Evolutionary conservation across 257 asterid species (phyloP), one percentile per base, ranked within the genome.

Genomic region (Parsonsia alboflavescens): DNA sequence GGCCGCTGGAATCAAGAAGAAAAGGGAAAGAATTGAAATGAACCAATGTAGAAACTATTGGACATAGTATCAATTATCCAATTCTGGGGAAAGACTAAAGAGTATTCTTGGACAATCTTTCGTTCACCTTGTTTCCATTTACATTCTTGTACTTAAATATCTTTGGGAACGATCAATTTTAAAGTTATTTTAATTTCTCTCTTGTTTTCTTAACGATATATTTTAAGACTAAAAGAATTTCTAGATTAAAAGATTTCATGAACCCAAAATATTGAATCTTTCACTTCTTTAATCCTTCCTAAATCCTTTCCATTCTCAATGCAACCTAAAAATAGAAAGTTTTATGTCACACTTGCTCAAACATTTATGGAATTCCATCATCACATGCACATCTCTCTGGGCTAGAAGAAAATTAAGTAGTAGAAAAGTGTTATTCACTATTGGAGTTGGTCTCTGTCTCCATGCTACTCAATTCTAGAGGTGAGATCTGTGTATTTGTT

Each of bases 201-300:
- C 28, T 64, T 15, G 70, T 17, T 39, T 39, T 36, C 28, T 64
- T 36, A 16, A 36, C 7, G 8, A 30, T 63, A 7, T 6, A 13
- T 58, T 57, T 13, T 61, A 28, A 26, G 22, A 15, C 44, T 30
- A 52, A 33, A 63, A 33, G 12, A 57, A 63, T 63, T 30, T 30
- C 46, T 17, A 17, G 19, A 39, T 11, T 8, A 7, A 52, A 52
- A 52, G 10, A 17, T 9, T 39, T 39, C 26, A 39, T 16, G 7
- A 19, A 36, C 45, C 21, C 42, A 15, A 16, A 33, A 33, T 0
- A 7, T n/a, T 63, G 45, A 49, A 64, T 39, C 17, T 63, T 63
- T 33, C 46, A 63, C 26, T 33, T 62, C 66, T 62, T 63, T 33
- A 63, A 16, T 33, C 69, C 42, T 63, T 63, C 69, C 69, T 63